Evolutionary conservation across 2,329 filamentous ascomycete species (phyloP).

Genomic region (Cladophialophora yegresii): DNA sequence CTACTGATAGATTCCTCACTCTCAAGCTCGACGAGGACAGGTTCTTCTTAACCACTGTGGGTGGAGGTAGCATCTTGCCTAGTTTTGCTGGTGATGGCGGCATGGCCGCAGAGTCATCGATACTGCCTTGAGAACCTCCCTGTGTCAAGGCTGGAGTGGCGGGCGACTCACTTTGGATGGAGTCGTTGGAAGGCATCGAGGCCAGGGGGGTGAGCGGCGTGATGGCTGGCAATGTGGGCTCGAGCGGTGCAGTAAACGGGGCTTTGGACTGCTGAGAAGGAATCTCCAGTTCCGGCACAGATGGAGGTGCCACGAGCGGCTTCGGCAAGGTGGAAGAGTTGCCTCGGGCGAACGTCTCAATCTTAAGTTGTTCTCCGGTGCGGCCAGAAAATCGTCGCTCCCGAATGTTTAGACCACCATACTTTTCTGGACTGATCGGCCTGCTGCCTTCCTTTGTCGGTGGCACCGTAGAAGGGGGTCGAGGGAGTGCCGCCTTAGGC

Average conservation of each 20-base stretch:
- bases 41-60: slow-evolving; percentile 60
- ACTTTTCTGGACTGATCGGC: slow-evolving; percentile 23
- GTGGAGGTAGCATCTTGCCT: slow-evolving; percentile 31
- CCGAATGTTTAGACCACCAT: slow-evolving; percentile 51
- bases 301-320: slow-evolving; percentile 37
- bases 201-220: slow-evolving; percentile 33
- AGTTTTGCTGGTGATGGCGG: slow-evolving; percentile 41
- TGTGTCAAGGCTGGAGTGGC: slow-evolving; percentile 48
- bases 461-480: slow-evolving; percentile 36
- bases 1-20: slow-evolving; percentile 71
- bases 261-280: slow-evolving; percentile 1
- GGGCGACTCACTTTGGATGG: slow-evolving; percentile 45
- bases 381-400: slow-evolving; percentile 78
- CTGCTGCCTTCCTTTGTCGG: slow-evolving; percentile 27
- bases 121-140: slow-evolving; percentile 50
- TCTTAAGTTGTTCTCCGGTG: slow-evolving; percentile 80
- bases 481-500: slow-evolving; percentile 21
- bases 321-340: slow-evolving; percentile 35
- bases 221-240: slow-evolving; percentile 1
- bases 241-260: slow-evolving; percentile 18
- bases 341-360: slow-evolving; percentile 65
- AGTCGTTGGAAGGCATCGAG: slow-evolving; percentile 38
- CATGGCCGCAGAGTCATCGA: slow-evolving; percentile 40
- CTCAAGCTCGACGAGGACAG: slow-evolving; percentile 70
- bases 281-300: slow-evolving; percentile 40